These are phyloP conservation scores for Primulina eburnea DNA, from an alignment of 257 asterid genomes.

Conservation along the genomic window DNA sequence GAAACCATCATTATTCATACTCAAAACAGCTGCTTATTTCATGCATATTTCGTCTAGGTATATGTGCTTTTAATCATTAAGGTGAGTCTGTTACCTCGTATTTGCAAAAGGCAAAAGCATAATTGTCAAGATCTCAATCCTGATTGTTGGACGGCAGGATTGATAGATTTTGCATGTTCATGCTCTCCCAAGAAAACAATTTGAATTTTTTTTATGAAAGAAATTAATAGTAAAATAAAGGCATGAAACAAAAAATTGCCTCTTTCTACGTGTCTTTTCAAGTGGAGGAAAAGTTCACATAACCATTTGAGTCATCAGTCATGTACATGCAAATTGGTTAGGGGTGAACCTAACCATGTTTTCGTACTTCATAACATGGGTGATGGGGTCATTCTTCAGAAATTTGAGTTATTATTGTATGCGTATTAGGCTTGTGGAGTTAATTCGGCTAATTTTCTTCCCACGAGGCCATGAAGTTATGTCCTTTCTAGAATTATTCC, in stretches of 20 bases:
- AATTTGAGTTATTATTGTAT: not conserved
- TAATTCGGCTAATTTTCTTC: not conserved
- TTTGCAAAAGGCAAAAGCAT: not conserved
- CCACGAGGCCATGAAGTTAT: not conserved
- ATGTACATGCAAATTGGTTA: slow-evolving; percentile 11
- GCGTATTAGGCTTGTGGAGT: not conserved
- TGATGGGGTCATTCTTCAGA: not conserved
- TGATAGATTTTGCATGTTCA: not conserved
- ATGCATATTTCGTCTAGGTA: not conserved
- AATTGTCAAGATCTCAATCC: not conserved
- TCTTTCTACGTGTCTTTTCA: not conserved
- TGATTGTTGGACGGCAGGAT: not conserved
- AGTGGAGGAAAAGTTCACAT: not conserved
- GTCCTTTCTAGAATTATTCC: slow-evolving; percentile 5
- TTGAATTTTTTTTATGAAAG: no score
- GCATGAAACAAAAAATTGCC: not conserved
- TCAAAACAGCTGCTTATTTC: not conserved
- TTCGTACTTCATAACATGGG: not conserved
- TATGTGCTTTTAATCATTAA: slow-evolving; percentile 8
- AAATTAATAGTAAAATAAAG: no score
- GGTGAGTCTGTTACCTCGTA: not conserved
- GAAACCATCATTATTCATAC: not conserved
- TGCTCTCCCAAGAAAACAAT: not conserved
- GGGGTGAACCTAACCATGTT: not conserved
- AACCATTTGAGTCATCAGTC: slow-evolving; percentile 5